Base-by-base conservation (phyloP, 2,329 filamentous ascomycete genomes). In the Monosporascus cannonballus region DNA sequence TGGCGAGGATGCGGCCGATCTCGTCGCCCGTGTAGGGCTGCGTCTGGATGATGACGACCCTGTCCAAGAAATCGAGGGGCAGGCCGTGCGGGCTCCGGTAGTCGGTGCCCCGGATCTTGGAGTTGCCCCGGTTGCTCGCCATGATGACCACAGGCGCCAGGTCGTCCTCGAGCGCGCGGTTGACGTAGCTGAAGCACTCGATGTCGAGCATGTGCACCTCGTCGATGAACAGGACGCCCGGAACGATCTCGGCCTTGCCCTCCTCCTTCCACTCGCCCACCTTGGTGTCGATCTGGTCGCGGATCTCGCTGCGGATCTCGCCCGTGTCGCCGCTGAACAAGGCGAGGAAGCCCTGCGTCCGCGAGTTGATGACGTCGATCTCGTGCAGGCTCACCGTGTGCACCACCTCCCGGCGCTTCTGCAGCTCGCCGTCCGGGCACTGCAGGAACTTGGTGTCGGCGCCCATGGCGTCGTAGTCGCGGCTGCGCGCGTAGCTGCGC, bases 141-240 rank as follows among this genome's bases (percentile, higher is more conserved):
- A 99, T 99, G 73, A 99, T 99, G 70, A 99, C 92, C 59, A 99
- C 92, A 39, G 94, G 94, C 1, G 94, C 91, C 34, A 99, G 81
- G 64, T 97, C 91, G 55, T 92, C 90, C 73, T 99, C 94, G 45
- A 99, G 79, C 1, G 94, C 94, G 50, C 94, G 89, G 77, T 99
- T 99, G 78, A 99, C 87, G 77, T 96, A 99, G 45, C 91, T 95
- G 77, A 96, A 99, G 76, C 93, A 97, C 73, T 99, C 94, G 59
- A 97, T 96, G 70, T 99, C 94, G 53, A 99, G 88, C 93, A 99
- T 97, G 78, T 99, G 94, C 5, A 99, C 93, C 75, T 99, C 94
- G 66, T 99, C 94, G 65, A 99, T 96, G 77, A 99, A 99, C 7
- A 99, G 77, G 7, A 99, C 94, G 46, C 94, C 94, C 0, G 94